Evolutionary conservation across 495 filamentous ascomycete species (phyloP).

Genomic region (Penicillium mononematosum): DNA sequence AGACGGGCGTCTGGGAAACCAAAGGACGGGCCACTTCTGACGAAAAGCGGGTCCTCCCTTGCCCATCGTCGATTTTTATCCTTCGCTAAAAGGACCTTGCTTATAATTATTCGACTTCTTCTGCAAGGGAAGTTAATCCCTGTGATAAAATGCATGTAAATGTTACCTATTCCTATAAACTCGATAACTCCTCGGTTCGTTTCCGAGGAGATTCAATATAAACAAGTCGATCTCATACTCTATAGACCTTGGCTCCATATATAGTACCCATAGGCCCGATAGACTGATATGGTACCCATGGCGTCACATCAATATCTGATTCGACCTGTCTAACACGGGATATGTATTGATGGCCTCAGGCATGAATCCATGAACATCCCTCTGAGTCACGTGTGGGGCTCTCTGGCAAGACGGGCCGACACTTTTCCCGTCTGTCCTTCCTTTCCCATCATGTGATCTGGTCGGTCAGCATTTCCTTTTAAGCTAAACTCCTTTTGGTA

Average conservation of each 20-base stretch:
- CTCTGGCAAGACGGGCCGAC: background rate
- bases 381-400: background rate
- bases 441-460: conserved; percentile 2
- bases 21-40: conserved; percentile 17
- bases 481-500: conserved; percentile 1
- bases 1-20: conserved; percentile 38
- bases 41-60: conserved; percentile 22
- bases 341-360: conserved; percentile 16
- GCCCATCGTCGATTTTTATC: conserved; percentile 13
- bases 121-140: conserved; percentile 25
- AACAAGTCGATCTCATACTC: conserved; percentile 14
- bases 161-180: conserved; percentile 2
- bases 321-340: conserved; percentile 12
- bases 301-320: conserved; percentile 10
- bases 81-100: conserved; percentile 18
- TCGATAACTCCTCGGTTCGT: conserved; percentile 17
- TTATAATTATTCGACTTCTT: conserved; percentile 8
- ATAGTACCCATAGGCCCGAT: conserved; percentile 1
- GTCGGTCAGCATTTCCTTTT: background rate
- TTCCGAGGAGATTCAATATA: conserved; percentile 23
- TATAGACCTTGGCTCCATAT: conserved; percentile 11
- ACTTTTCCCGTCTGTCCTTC: background rate
- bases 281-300: conserved; percentile 10
- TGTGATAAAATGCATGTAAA: conserved; percentile 18
- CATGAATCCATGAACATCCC: background rate